These are phyloP conservation scores for Takakia lepidozioides DNA, from an alignment of 225 moss, liverwort and hornwort species.

Conservation along the genomic window DNA sequence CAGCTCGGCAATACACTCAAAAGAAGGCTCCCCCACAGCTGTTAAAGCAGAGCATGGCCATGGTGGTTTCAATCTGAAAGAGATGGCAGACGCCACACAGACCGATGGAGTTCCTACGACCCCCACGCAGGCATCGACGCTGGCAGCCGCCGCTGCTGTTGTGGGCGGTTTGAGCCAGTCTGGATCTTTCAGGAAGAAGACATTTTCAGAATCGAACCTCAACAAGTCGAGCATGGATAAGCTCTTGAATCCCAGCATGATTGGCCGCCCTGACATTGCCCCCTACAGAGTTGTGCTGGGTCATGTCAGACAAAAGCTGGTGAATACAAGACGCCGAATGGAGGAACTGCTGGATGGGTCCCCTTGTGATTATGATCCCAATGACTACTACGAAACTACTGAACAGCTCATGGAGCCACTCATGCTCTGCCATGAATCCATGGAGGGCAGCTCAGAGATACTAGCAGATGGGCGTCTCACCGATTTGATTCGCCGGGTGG, in stretches of 20 bases:
- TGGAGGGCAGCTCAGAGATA: conserved; percentile 66
- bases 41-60: conserved; percentile 24
- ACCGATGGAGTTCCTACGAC: conserved; percentile 20
- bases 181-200: conserved; percentile 54
- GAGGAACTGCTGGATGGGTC: conserved; percentile 69
- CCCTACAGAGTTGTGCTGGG: conserved; percentile 83
- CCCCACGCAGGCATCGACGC: conserved; percentile 37
- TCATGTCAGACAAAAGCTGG: conserved; percentile 71
- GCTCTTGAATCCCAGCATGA: conserved; percentile 68
- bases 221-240: conserved; percentile 82
- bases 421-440: conserved; percentile 67
- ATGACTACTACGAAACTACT: conserved; percentile 71
- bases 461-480: conserved; percentile 76
- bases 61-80: conserved; percentile 21
- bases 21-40: conserved; percentile 51
- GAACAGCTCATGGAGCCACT: conserved; percentile 81
- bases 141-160: conserved; percentile 10
- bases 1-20: conserved; percentile 59
- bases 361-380: conserved; percentile 67
- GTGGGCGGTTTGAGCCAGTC: conserved; percentile 38
- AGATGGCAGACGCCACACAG: conserved; percentile 24
- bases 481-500: conserved; percentile 68
- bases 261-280: conserved; percentile 83
- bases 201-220: conserved; percentile 55
- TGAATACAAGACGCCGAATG: conserved; percentile 73